Conservation (phyloP, 2,329 filamentous ascomycete genomes). For the Penicillium sp. region DNA sequence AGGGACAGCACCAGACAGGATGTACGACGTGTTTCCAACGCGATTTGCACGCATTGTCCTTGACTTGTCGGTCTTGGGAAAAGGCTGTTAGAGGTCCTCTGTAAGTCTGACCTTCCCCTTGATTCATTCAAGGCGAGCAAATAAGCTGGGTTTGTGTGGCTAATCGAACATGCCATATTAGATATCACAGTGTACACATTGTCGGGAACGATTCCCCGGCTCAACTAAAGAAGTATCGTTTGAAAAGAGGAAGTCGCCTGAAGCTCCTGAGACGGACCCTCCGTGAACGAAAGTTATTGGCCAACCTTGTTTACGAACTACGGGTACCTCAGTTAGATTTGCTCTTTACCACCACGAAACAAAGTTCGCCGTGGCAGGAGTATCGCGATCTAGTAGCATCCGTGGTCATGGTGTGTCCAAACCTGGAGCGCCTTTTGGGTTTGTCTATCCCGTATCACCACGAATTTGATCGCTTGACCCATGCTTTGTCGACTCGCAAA, state of each 20-base stretch:
- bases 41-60: slow-evolving; percentile 54
- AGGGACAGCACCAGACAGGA: slow-evolving; percentile 38
- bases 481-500: slow-evolving; percentile 56
- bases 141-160: neutral
- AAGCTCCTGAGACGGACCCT: slow-evolving; percentile 56
- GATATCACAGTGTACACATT: slow-evolving; percentile 52
- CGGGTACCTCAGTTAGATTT: slow-evolving; percentile 52
- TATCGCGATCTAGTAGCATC: slow-evolving; percentile 55
- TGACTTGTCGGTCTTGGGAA: slow-evolving; percentile 59
- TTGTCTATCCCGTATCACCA: slow-evolving; percentile 55
- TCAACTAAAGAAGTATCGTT: slow-evolving; percentile 49
- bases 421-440: slow-evolving; percentile 55
- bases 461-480: slow-evolving; percentile 54
- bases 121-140: neutral
- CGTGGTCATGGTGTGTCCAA: slow-evolving; percentile 59
- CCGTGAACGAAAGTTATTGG: slow-evolving; percentile 51
- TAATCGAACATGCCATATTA: slow-evolving; percentile 23
- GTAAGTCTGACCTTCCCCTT: slow-evolving; percentile 37
- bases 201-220: slow-evolving; percentile 48
- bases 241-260: slow-evolving; percentile 52
- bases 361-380: slow-evolving; percentile 46
- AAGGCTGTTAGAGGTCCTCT: slow-evolving; percentile 51
- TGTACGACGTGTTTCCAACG: slow-evolving; percentile 56
- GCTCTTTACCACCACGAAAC: slow-evolving; percentile 40
- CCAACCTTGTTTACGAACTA: slow-evolving; percentile 54